Evolutionary conservation across 2,329 filamentous ascomycete genomes (phyloP).

Genomic region (Verruconis gallopava): DNA sequence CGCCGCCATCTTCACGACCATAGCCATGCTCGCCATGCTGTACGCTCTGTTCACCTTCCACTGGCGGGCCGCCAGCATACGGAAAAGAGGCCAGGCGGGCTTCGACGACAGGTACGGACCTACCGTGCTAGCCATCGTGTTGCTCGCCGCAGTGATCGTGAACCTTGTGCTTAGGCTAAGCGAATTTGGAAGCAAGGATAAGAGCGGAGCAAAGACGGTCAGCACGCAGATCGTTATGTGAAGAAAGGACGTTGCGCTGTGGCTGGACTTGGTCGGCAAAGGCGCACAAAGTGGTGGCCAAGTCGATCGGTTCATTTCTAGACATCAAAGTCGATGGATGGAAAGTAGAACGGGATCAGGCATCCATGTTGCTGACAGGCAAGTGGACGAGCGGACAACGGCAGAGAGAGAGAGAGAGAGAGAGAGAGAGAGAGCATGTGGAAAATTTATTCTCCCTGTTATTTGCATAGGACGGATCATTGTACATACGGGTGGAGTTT

Average conservation of each 20-base stretch:
- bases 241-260: not conserved
- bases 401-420: not conserved
- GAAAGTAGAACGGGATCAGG: too few species aligned
- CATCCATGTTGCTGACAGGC: not conserved
- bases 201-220: not conserved
- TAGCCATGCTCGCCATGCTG: slow-evolving; percentile 89
- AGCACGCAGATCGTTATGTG: not conserved
- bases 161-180: slow-evolving; percentile 70
- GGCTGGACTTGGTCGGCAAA: not conserved
- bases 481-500: not conserved
- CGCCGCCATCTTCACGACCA: slow-evolving; percentile 83
- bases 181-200: not conserved
- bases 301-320: too few species aligned
- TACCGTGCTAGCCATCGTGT: slow-evolving; percentile 73
- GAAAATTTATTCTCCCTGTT: too few species aligned
- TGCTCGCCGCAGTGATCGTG: slow-evolving; percentile 81
- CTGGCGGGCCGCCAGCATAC: slow-evolving; percentile 88
- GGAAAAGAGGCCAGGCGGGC: slow-evolving; percentile 79
- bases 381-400: not conserved
- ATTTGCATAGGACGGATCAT: too few species aligned
- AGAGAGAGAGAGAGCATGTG: not conserved
- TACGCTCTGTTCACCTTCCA: slow-evolving; percentile 94
- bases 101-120: slow-evolving; percentile 96
- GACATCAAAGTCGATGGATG: too few species aligned
- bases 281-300: not conserved